Conservation (phyloP, 305 asterid species). For the Solanum aculeatissimum region DNA sequence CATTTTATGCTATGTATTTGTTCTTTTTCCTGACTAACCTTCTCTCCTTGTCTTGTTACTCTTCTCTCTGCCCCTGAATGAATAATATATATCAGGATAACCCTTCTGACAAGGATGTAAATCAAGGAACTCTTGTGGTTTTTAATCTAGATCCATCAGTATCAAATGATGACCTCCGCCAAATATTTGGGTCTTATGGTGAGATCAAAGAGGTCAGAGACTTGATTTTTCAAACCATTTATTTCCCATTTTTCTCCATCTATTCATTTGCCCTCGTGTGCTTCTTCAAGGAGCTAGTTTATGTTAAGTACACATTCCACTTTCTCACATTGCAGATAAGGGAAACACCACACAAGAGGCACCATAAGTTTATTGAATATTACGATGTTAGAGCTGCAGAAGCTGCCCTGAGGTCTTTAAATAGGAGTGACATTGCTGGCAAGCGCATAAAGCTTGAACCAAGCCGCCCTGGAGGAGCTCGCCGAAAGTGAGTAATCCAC, state of each 20-base stretch:
- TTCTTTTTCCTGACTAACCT: background rate
- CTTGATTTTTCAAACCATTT: background rate
- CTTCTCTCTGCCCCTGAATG: background rate
- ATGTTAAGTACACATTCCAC: background rate
- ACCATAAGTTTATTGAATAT: constrained; percentile 63
- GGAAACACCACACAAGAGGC: constrained; percentile 69
- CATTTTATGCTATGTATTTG: background rate
- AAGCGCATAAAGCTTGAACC: constrained; percentile 72
- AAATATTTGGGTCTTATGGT: constrained; percentile 60
- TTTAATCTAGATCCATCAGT: constrained; percentile 69
- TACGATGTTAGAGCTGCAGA: constrained; percentile 70
- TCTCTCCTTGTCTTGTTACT: background rate
- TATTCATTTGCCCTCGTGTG: background rate
- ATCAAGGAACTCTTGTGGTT: constrained; percentile 70
- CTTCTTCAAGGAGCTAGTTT: background rate
- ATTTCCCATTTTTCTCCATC: background rate
- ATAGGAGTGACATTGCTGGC: constrained; percentile 65
- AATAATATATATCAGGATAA: constrained; percentile 34
- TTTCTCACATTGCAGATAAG: constrained; percentile 34
- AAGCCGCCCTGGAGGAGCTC: constrained; percentile 75
- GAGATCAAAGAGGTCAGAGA: constrained; percentile 68
- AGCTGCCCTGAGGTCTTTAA: constrained; percentile 53
- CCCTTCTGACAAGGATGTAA: constrained; percentile 65
- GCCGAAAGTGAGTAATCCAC: constrained; percentile 42
- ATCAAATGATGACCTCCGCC: constrained; percentile 50